These are phyloP conservation scores for Bryoglossum gracile DNA, from an alignment of 495 filamentous ascomycete genomes.

Conservation along the genomic window DNA sequence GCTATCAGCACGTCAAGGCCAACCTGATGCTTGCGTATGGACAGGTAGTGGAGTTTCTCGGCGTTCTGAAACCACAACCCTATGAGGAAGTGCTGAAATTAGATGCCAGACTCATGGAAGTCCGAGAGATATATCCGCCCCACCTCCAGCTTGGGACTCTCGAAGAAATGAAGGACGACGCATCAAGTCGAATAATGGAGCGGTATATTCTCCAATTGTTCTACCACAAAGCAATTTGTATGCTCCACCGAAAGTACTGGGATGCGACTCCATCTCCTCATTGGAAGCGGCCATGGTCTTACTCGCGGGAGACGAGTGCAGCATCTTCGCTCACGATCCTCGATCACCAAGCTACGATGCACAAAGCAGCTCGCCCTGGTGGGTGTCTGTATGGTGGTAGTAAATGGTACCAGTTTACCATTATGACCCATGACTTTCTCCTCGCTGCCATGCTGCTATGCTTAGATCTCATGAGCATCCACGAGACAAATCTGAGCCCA, in stretches of 20 bases:
- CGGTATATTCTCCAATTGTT: slow-evolving; percentile 61
- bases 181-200: slow-evolving; percentile 44
- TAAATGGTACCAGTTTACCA: slow-evolving; percentile 37
- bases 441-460: slow-evolving; percentile 40
- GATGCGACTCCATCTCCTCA: slow-evolving; percentile 51
- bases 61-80: slow-evolving; percentile 14
- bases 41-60: slow-evolving; percentile 15
- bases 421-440: slow-evolving; percentile 42
- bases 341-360: slow-evolving; percentile 33
- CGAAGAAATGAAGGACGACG: slow-evolving; percentile 18
- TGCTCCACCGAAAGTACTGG: slow-evolving; percentile 54
- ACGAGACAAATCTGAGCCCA: background rate
- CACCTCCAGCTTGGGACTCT: slow-evolving; percentile 15
- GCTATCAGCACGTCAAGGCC: slow-evolving; percentile 14
- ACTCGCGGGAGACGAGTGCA: slow-evolving; percentile 62
- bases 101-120: slow-evolving; percentile 11
- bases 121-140: slow-evolving; percentile 11
- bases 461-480: slow-evolving; percentile 25
- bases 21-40: slow-evolving; percentile 17
- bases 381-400: slow-evolving; percentile 29
- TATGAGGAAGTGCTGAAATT: slow-evolving; percentile 20
- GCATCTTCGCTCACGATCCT: slow-evolving; percentile 60
- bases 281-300: slow-evolving; percentile 51
- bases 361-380: slow-evolving; percentile 33
- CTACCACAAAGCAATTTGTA: slow-evolving; percentile 63